Conservation (phyloP, 2,329 filamentous ascomycete genomes). For the Scedosporium aurantiacum region DNA sequence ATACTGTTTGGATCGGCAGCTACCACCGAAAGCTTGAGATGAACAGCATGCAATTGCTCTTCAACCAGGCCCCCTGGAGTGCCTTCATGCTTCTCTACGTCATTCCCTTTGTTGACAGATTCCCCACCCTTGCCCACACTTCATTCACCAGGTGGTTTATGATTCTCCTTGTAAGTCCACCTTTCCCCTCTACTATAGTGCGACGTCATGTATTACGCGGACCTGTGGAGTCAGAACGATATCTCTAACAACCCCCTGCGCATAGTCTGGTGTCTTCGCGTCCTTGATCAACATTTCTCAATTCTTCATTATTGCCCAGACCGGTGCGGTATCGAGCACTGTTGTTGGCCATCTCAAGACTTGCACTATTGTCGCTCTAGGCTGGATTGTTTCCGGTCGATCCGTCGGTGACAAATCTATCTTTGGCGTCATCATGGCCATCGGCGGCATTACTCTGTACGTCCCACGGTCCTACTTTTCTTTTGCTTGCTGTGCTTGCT, state of each 20-base stretch:
- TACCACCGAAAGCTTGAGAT: slow-evolving; percentile 56
- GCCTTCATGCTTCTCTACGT: slow-evolving; percentile 52
- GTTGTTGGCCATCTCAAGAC: slow-evolving; percentile 58
- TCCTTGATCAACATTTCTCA: slow-evolving; percentile 55
- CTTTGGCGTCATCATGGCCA: slow-evolving; percentile 42
- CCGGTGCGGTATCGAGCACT: slow-evolving; percentile 52
- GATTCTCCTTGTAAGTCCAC: slow-evolving; percentile 41
- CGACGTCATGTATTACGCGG: background rate
- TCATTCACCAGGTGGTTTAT: slow-evolving; percentile 41
- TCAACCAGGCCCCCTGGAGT: slow-evolving; percentile 56
- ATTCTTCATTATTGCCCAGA: slow-evolving; percentile 52
- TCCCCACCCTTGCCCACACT: slow-evolving; percentile 44
- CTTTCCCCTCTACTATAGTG: background rate
- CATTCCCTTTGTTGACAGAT: slow-evolving; percentile 54
- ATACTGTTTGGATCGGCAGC: slow-evolving; percentile 58
- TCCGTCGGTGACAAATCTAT: slow-evolving; percentile 44
- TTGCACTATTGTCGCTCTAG: slow-evolving; percentile 52
- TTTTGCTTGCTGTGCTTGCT: background rate
- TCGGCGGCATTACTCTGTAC: slow-evolving; percentile 47
- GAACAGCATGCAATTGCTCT: slow-evolving; percentile 57
- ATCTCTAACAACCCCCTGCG: slow-evolving; percentile 10
- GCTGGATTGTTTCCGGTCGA: slow-evolving; percentile 47
- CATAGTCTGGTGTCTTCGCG: slow-evolving; percentile 51
- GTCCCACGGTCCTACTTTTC: slow-evolving; percentile 15
- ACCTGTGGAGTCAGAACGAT: background rate